Base-by-base conservation (phyloP, 345 rosid species). In the Bruguiera sexangula region DNA sequence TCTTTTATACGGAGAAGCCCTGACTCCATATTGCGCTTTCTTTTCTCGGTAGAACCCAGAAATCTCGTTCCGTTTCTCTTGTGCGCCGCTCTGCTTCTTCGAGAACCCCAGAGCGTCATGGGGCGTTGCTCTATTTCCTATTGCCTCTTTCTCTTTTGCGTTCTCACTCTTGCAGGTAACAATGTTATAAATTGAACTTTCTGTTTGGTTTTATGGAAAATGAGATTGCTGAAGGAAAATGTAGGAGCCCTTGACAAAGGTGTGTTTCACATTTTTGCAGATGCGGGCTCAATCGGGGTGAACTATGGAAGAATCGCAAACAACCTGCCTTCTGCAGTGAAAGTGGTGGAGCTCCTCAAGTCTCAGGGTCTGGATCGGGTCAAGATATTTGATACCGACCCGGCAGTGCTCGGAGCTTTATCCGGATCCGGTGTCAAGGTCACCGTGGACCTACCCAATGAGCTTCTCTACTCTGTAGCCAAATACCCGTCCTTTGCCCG, bases 241-340 rank as follows among this genome's bases (percentile, higher is more conserved):
- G 50, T 8, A 15, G 21, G 10, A 20, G 20, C 26, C 13, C 6
- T 11, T 60, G 26, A 52, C 10, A 6, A 39, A 61, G 5, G 5
- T 20, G 58, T 70, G 62, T 16, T 37, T 22, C 27, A 18, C 39
- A 18, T 39, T 66, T 13, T 55, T 82, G 73, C 88, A 89, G 96
- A 85, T 59, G 87, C 80, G 32, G 92, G 95, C 31, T 88, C 96
- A 4, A 67, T 94, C 21, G 98, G 98, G 0, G 98, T 94, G 18
- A 94, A 95, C 92, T 95, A 92, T 32, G 99, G 99, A 2, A 79
- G 99, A 68, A 74, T 87, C 30, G 97, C 96, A 4, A 74, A 88
- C 83, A 81, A 95, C 69, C 85, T 95, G 0, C 99, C 99, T 0
- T 77, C 99, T 0, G 92, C 97, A 1, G 3, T 63, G 8, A 92